Evolutionary conservation across 495 filamentous ascomycete species (phyloP), one percentile per base, ranked within the genome.

Genomic region (Tuber melanosporum): DNA sequence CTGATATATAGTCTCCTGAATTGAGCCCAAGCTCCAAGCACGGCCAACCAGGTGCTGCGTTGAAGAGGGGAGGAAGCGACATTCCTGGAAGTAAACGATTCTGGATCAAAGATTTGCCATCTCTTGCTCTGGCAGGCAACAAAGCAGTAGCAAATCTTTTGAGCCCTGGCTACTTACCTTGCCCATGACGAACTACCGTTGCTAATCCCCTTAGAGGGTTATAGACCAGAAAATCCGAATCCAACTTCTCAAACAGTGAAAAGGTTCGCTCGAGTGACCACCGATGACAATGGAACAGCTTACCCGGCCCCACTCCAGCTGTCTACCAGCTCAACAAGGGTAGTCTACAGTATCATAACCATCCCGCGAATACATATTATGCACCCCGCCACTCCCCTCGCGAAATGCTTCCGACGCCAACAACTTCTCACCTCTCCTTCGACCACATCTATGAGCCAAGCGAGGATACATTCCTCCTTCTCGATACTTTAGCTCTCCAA

Each of bases 391-490:
- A 14, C 26, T 26, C 49, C 49, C 9, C 49, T 32, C 1, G 26
- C 26, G 36, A 66, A 66, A 66, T 66, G 57, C 90, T 98, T 22
- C 94, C 94, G 14, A 99, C 95, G 17, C 95, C 95, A 1, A 92
- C 92, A 73, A 99, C 95, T 26, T 90, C 91, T 36, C 95, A 99
- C 85, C 91, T 98, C 75, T 89, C 92, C 75, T 94, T 93, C 84
- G 87, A 92, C 83, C 90, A 89, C 43, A 89, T 98, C 80, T 99
- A 99, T 85, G 93, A 97, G 83, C 95, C 95, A 66, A 91, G 94
- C 17, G 95, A 98, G 85, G 95, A 99, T 85, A 96, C 93, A 26
- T 98, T 91, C 83, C 89, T 99, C n/a, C 87, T 99, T 47, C 88
- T 99, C 42, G 95, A 99, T 86, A 95, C 94, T 0, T 87, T 99